Conservation (phyloP, 495 filamentous ascomycete species). For the Penicillium desertorum region DNA sequence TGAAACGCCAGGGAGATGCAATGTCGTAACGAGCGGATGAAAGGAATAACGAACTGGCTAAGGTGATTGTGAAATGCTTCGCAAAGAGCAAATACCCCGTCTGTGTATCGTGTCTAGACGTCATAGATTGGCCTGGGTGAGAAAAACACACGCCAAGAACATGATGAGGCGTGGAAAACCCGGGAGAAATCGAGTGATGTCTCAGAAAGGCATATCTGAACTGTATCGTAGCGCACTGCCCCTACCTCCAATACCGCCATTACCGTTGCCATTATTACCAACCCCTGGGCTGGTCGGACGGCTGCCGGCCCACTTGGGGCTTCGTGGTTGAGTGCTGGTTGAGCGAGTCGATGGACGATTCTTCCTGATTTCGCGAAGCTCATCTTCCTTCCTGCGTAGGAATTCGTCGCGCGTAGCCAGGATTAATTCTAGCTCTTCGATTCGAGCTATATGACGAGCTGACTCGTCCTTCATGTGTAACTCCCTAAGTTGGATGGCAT, state of each 20-base stretch:
- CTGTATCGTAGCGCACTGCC: slow-evolving; percentile 44
- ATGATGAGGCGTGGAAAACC: background rate
- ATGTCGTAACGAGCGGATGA: slow-evolving; percentile 17
- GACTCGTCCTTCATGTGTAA: slow-evolving; percentile 48
- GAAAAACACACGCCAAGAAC: background rate
- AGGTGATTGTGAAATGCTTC: background rate
- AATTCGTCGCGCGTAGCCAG: slow-evolving; percentile 46
- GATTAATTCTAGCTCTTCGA: slow-evolving; percentile 51
- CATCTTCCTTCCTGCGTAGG: slow-evolving; percentile 58
- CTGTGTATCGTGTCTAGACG: slow-evolving; percentile 13
- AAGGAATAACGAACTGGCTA: background rate
- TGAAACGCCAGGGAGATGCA: slow-evolving; percentile 27
- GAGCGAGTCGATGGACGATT: slow-evolving; percentile 48
- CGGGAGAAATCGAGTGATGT: background rate
- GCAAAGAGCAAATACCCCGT: background rate
- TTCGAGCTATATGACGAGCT: slow-evolving; percentile 33
- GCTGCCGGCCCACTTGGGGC: slow-evolving; percentile 45
- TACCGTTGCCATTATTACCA: slow-evolving; percentile 34
- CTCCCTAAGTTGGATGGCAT: slow-evolving; percentile 51
- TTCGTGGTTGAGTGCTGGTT: slow-evolving; percentile 48
- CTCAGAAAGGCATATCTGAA: slow-evolving; percentile 39
- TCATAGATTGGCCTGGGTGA: slow-evolving; percentile 15
- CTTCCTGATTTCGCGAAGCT: slow-evolving; percentile 56
- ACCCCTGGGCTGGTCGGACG: slow-evolving; percentile 48
- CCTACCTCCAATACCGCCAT: slow-evolving; percentile 30